Conservation (phyloP, 768 basidiomycete species). For the Suillus cothurnatus region DNA sequence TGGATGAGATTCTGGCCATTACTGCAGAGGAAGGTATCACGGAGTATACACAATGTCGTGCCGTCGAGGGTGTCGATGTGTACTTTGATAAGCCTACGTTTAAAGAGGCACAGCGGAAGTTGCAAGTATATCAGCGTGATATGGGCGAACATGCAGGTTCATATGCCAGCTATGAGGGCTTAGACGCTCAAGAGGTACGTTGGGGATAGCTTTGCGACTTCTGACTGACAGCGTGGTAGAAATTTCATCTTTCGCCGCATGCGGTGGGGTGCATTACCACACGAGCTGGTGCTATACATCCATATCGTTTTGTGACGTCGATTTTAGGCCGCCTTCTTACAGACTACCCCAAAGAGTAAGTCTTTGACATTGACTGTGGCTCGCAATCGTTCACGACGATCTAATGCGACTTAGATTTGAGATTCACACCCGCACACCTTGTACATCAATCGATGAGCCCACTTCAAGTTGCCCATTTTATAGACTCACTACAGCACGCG, state of each 20-base stretch:
- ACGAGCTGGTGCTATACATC: conserved; percentile 64
- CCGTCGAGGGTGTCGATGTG: conserved; percentile 36
- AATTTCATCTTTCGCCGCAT: conserved; percentile 46
- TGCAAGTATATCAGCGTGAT: conserved; percentile 49
- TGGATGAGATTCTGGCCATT: conserved; percentile 32
- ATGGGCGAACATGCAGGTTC: conserved; percentile 49
- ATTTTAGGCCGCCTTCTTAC: conserved; percentile 55
- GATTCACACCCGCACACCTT: conserved; percentile 49
- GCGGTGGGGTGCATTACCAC: conserved; percentile 54
- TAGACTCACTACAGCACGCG: conserved; percentile 44
- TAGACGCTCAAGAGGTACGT: conserved; percentile 38
- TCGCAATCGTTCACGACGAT: conserved; percentile 11
- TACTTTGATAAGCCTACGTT: conserved; percentile 36
- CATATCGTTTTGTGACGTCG: conserved; percentile 68
- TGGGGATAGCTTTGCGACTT: not conserved
- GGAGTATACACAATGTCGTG: conserved; percentile 30
- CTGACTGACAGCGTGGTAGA: conserved; percentile 37
- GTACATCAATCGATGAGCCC: conserved; percentile 35
- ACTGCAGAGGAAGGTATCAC: conserved; percentile 30
- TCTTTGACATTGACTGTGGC: conserved; percentile 15
- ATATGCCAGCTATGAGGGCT: conserved; percentile 32
- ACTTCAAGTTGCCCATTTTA: conserved; percentile 32
- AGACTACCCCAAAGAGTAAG: conserved; percentile 44
- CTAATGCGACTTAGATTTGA: conserved; percentile 30
- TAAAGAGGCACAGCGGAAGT: conserved; percentile 41